phyloP scores from a whole-genome alignment of 2,329 filamentous ascomycete species.

The Pseudogymnoascus sp. region DNA sequence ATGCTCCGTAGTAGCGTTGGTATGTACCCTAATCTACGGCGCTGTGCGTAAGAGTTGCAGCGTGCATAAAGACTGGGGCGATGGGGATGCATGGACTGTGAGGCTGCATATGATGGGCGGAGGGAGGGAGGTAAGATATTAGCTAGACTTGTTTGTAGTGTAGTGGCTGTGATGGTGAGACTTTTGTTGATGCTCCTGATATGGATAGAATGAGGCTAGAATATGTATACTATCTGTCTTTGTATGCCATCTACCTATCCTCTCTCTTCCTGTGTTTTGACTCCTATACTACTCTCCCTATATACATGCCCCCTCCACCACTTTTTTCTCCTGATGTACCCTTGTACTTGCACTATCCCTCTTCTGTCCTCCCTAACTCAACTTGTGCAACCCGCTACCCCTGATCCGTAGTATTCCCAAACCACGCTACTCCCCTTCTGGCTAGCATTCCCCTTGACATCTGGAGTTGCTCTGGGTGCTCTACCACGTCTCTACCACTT shows the following conservation, averaged over 20 bases:
- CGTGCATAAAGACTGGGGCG: neutral
- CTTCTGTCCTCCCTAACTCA: neutral
- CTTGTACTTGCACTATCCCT: neutral
- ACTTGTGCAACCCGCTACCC: neutral
- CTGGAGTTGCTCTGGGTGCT: neutral
- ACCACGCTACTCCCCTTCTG: neutral
- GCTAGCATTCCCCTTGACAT: neutral
- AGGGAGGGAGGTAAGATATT: neutral
- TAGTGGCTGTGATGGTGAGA: neutral
- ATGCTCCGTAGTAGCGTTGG: neutral
- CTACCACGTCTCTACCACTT: no score
- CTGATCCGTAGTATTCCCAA: neutral
- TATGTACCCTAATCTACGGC: neutral
- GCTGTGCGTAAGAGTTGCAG: neutral
- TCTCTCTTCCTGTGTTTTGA: no score
- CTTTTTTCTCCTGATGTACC: neutral
- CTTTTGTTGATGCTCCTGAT: neutral
- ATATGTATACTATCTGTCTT: neutral
- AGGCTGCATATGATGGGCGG: neutral
- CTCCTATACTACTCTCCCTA: neutral
- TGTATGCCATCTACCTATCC: neutral
- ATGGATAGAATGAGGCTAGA: neutral
- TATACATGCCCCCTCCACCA: neutral
- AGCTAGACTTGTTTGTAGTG: neutral
- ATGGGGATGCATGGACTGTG: neutral